phyloP scores from a whole-genome alignment of 2,329 filamentous ascomycete genomes.

The Hypoxylon sp. region DNA sequence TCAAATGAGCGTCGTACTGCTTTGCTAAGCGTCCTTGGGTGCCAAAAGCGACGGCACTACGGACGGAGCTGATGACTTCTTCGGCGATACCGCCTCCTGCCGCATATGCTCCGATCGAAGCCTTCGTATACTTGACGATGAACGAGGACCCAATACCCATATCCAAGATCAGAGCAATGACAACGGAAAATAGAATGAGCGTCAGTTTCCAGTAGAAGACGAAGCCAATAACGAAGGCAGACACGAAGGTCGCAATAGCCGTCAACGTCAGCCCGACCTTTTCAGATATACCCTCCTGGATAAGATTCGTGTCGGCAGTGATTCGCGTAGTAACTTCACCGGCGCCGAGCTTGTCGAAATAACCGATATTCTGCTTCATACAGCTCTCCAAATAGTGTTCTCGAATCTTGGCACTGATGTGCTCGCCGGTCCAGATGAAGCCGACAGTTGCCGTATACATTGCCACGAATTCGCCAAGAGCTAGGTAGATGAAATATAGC shows the following conservation, averaged over 20 bases:
- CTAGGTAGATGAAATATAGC: conserved; percentile 89
- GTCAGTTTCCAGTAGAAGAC: conserved; percentile 94
- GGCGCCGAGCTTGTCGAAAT: conserved; percentile 92
- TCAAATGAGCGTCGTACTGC: conserved; percentile 84
- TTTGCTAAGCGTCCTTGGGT: conserved; percentile 92
- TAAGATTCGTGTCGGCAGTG: conserved; percentile 91
- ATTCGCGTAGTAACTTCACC: conserved; percentile 96
- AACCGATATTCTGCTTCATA: conserved; percentile 89
- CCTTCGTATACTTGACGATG: conserved; percentile 85
- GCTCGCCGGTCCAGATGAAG: conserved; percentile 90
- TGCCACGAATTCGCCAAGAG: conserved; percentile 82
- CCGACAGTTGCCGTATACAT: conserved; percentile 86
- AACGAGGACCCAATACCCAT: conserved; percentile 82
- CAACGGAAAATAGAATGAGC: conserved; percentile 85
- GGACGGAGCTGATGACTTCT: conserved; percentile 93
- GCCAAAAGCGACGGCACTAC: conserved; percentile 92
- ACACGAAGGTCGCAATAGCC: conserved; percentile 84
- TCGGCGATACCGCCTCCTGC: conserved; percentile 90
- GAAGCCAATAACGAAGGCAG: conserved; percentile 92
- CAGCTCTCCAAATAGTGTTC: conserved; percentile 88
- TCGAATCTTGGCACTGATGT: conserved; percentile 83
- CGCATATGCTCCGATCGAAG: conserved; percentile 83
- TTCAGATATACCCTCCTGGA: conserved; percentile 94
- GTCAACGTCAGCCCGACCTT: conserved; percentile 85
- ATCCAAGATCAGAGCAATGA: conserved; percentile 82